phyloP scores from a whole-genome alignment of 2,329 filamentous ascomycete species.

The Claviceps paspali region DNA sequence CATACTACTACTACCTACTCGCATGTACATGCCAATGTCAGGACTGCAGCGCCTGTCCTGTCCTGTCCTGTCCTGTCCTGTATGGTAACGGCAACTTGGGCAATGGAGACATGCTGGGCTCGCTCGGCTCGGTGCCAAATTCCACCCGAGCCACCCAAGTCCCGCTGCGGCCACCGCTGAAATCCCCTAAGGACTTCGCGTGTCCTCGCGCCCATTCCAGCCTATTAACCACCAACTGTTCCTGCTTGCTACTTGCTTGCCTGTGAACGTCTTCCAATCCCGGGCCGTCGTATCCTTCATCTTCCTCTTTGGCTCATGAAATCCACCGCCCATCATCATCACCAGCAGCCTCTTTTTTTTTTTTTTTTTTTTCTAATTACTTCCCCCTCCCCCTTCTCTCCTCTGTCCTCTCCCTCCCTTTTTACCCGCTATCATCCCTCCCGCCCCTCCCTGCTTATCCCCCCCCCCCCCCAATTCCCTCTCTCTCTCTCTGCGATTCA shows the following conservation, averaged over 20 bases:
- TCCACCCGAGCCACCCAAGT: too few relatives aligned
- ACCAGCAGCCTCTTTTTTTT: slow-evolving; percentile 11
- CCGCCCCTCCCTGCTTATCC: slow-evolving; percentile 6
- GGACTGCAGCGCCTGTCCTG: too few relatives aligned
- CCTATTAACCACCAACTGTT: slow-evolving; percentile 1
- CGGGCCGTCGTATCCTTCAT: background rate
- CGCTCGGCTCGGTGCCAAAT: too few relatives aligned
- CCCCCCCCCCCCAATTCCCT: slow-evolving; percentile 6
- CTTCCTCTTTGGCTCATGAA: slow-evolving; percentile 2
- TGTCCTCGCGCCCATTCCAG: background rate
- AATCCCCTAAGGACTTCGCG: too few relatives aligned
- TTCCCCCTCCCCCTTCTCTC: slow-evolving; percentile 8
- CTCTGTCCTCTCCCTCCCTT: slow-evolving; percentile 10
- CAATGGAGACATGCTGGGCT: too few relatives aligned
- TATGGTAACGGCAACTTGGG: too few relatives aligned
- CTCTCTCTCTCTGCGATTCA: slow-evolving; percentile 3
- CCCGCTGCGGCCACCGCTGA: too few relatives aligned
- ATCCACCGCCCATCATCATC: slow-evolving; percentile 8
- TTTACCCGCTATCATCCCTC: slow-evolving; percentile 10
- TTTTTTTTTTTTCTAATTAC: slow-evolving; percentile 13
- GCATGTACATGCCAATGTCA: too few relatives aligned
- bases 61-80: too few relatives aligned
- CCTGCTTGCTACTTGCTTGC: too few relatives aligned
- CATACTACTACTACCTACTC: too few relatives aligned
- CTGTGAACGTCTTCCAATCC: background rate